Base-by-base conservation (phyloP, 2,329 filamentous ascomycete species). In the Aspergillus sojae region DNA sequence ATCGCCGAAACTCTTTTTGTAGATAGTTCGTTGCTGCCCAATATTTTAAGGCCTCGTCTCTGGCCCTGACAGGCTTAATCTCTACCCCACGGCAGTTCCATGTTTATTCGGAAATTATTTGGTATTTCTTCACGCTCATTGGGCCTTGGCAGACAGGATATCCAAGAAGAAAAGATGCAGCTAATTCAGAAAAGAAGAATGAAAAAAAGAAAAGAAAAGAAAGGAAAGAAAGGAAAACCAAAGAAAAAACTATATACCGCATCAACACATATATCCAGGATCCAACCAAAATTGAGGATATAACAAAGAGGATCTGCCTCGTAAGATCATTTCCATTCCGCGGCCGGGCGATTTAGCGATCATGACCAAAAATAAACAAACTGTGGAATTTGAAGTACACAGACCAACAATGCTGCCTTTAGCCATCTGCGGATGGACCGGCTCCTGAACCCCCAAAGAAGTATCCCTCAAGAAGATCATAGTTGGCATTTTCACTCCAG, bases 401-500 rank as follows among this genome's bases (percentile, higher is more conserved):
- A 55, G 43, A 23, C 23, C 23, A 43, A 43, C 14, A 21, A 32
- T 23, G 23, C 23, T 41, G 11, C 48, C 43, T 48, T 53, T 61
- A 68, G 19, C 65, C 70, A 58, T 63, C 65, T 54, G 70, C 70
- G 30, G 70, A 46, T 43, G 71, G 66, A n/a, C 74, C 74, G 30
- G 69, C 65, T 7, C 72, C 74, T n/a, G 69, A 72, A 30, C 78
- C 80, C 11, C 84, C 84, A 75, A 86, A 86, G 72, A 85, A 86
- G 71, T 83, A 86, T 4, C 83, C 84, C 68, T 85, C 83, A 67
- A 86, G 81, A 36, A 86, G 68, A 77, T 85, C 83, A 68, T 81
- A 79, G 56, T 79, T 79, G 26, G 75, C 73, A 46, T 80, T 80
- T 61, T 83, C 81, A 58, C 77, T 80, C 80, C 81, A 82, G 68